Evolutionary conservation across 192 early-diverging fungal species (phyloP).

Genomic region (Gorgonomyces haynaldii): DNA sequence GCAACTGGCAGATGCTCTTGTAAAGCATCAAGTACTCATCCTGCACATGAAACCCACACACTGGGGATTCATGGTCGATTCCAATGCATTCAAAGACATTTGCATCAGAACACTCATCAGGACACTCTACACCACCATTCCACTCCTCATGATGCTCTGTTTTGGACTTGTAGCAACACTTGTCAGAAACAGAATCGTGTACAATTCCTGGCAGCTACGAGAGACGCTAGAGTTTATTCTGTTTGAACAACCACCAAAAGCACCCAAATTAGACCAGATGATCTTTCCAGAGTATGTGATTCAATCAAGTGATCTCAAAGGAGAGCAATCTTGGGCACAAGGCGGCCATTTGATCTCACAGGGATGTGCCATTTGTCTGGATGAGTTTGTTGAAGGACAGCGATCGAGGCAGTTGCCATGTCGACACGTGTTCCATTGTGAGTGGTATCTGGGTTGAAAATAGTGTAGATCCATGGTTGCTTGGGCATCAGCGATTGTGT

Average conservation of each 20-base stretch:
- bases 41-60: background rate
- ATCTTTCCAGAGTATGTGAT: constrained; percentile 5
- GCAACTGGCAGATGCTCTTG: background rate
- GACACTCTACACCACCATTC: no score
- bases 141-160: no score
- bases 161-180: no score
- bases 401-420: constrained; percentile 30
- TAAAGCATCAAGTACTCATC: background rate
- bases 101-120: no score
- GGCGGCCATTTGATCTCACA: constrained; percentile 5
- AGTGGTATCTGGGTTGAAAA: background rate
- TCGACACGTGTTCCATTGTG: constrained; percentile 34
- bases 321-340: constrained; percentile 7
- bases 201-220: background rate
- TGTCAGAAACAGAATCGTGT: no score
- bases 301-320: background rate
- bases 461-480: constrained; percentile 41
- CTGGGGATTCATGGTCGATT: no score
- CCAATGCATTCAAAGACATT: no score
- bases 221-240: background rate
- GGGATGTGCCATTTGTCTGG: constrained; percentile 40
- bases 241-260: background rate
- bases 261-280: constrained; percentile 3
- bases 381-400: constrained; percentile 29
- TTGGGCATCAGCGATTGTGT: constrained; percentile 33